Conservation (phyloP, 2,329 filamentous ascomycete species). For the Trichocomaceae sp. region DNA sequence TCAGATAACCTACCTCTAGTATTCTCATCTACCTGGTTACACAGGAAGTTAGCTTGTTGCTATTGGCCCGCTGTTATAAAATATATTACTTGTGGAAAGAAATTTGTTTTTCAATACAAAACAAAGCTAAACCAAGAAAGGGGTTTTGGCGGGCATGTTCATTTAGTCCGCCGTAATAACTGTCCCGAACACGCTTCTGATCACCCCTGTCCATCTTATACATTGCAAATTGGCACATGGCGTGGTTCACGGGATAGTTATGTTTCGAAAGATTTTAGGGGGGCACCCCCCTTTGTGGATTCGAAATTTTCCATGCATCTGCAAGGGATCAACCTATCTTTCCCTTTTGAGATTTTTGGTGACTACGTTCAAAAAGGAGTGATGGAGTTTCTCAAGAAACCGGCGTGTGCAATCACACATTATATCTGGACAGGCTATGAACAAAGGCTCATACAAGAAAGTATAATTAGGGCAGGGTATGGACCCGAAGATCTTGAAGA, state of each 20-base stretch:
- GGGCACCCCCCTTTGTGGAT: background rate
- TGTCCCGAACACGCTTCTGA: background rate
- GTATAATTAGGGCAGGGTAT: background rate
- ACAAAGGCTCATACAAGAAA: background rate
- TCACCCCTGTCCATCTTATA: background rate
- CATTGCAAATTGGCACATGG: background rate
- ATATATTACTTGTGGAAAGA: too few species aligned
- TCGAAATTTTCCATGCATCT: background rate
- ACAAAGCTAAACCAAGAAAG: too few species aligned
- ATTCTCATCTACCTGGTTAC: too few species aligned
- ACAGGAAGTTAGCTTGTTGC: too few species aligned
- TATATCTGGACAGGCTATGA: background rate
- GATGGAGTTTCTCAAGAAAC: background rate
- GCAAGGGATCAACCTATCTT: background rate
- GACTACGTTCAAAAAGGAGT: background rate
- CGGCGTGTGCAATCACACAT: background rate
- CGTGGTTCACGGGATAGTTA: background rate
- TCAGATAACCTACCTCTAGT: too few species aligned
- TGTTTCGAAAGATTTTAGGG: background rate
- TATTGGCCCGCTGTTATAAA: too few species aligned
- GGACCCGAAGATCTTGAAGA: background rate
- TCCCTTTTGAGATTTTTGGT: background rate
- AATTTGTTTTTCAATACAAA: too few species aligned
- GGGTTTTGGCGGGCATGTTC: too few species aligned
- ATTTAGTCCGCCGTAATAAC: too few species aligned